Evolutionary conservation across 2,329 filamentous ascomycete species (phyloP).

Genomic region (Colletotrichum siamense): DNA sequence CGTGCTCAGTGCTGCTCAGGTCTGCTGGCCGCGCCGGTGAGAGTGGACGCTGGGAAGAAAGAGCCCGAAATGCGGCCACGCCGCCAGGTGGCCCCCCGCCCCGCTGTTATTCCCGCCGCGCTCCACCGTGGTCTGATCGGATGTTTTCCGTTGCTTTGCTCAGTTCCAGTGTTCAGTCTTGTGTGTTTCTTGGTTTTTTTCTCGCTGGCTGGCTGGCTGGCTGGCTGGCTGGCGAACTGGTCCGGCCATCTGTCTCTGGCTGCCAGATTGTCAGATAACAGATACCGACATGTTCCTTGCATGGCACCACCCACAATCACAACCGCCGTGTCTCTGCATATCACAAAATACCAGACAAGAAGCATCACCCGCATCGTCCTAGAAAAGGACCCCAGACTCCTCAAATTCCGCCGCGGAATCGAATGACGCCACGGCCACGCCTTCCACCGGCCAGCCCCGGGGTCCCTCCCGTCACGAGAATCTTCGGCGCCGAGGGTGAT

Average conservation of each 20-base stretch:
- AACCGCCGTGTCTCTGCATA: not conserved
- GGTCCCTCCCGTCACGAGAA: not conserved
- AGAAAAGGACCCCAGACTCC: not conserved
- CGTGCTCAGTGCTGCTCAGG: not conserved
- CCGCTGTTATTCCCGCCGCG: conserved; percentile 6
- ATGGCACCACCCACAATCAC: not conserved
- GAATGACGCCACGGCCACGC: not conserved
- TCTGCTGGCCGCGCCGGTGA: not conserved
- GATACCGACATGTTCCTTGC: not conserved
- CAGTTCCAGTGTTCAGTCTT: not conserved
- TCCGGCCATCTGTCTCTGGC: not conserved
- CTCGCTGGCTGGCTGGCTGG: not conserved
- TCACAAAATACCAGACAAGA: not conserved
- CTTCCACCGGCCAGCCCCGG: not conserved
- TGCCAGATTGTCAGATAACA: not conserved
- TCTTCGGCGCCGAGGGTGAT: not conserved
- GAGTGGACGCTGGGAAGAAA: not conserved
- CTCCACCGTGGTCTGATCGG: conserved; percentile 16
- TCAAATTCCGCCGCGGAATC: not conserved
- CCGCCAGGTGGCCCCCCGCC: not conserved
- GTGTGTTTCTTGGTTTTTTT: not conserved
- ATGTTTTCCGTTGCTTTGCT: conserved; percentile 6
- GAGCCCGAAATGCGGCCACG: conserved; percentile 20
- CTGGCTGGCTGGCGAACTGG: not conserved
- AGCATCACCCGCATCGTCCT: not conserved